phyloP scores from a whole-genome alignment of 1,284 basidiomycete species.

The Heliocybe sulcata region DNA sequence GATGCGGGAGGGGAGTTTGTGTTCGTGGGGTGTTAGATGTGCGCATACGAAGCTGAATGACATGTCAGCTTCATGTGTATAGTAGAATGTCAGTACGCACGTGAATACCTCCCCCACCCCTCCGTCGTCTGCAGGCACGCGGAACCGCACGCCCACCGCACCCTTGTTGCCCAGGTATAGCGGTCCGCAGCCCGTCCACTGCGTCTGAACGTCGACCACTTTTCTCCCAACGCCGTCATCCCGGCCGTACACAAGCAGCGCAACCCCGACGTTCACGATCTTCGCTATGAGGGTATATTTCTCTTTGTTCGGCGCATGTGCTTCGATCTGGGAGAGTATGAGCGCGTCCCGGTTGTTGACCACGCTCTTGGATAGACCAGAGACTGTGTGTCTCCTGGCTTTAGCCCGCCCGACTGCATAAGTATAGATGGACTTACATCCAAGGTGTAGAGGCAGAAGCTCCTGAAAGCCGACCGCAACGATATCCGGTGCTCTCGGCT shows the following conservation, averaged over 20 bases:
- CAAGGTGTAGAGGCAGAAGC: conserved; percentile 76
- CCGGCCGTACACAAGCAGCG: conserved; percentile 73
- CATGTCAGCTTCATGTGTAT: conserved; percentile 7
- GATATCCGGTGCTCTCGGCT: conserved; percentile 66
- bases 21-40: conserved; percentile 84
- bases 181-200: conserved; percentile 73
- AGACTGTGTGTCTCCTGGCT: conserved; percentile 31
- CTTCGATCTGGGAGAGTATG: conserved; percentile 66
- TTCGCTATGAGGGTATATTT: conserved; percentile 67
- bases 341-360: conserved; percentile 54
- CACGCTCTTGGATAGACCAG: conserved; percentile 54
- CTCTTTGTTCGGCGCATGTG: conserved; percentile 58
- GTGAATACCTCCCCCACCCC: conserved; percentile 71
- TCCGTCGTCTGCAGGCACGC: conserved; percentile 49
- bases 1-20: conserved; percentile 67
- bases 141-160: conserved; percentile 84
- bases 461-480: conserved; percentile 90
- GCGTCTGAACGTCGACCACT: conserved; percentile 62
- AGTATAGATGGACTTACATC: conserved; percentile 41
- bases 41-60: conserved; percentile 80
- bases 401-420: conserved; percentile 2
- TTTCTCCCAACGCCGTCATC: conserved; percentile 58
- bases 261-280: conserved; percentile 74
- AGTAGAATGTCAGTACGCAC: conserved; percentile 39
- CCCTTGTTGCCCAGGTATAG: conserved; percentile 93